Conservation (phyloP, 108 stramenopile genomes). For the Bacterosira constricta region DNA sequence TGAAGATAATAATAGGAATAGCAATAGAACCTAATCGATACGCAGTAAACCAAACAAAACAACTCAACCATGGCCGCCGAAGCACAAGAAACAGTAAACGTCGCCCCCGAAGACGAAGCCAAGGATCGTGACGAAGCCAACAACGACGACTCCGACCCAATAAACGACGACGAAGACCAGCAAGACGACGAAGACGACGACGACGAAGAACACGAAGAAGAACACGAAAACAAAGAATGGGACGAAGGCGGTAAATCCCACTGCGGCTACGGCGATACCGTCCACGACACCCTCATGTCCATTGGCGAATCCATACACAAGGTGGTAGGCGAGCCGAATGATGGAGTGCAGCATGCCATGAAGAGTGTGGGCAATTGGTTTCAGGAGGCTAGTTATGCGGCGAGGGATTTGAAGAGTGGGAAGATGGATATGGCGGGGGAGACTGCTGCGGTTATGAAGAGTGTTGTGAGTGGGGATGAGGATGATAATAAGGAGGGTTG, state of each 20-base stretch:
- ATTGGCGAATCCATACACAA: conserved; percentile 55
- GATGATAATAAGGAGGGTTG: conserved; percentile 5
- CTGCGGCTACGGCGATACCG: conserved; percentile 58
- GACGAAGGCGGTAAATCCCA: conserved; percentile 59
- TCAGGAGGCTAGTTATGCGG: conserved; percentile 56
- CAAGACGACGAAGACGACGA: conserved; percentile 24
- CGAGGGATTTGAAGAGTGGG: conserved; percentile 44
- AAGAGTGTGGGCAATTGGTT: conserved; percentile 49
- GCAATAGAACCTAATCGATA: too few species aligned
- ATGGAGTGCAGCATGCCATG: conserved; percentile 34
- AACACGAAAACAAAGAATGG: conserved; percentile 30
- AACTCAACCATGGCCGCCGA: too few species aligned
- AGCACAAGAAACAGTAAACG: too few species aligned
- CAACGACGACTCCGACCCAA: too few species aligned
- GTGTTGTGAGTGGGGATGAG: conserved; percentile 14
- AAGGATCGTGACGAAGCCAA: too few species aligned
- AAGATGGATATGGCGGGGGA: conserved; percentile 39
- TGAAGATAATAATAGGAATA: too few species aligned
- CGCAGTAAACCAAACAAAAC: too few species aligned
- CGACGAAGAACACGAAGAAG: conserved; percentile 28
- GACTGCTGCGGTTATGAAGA: conserved; percentile 12
- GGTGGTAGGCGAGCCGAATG: conserved; percentile 59
- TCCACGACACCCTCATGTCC: conserved; percentile 65
- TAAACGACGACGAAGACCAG: background rate
- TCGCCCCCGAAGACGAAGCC: too few species aligned